phyloP scores from a whole-genome alignment of 306 rosid species.

The Cucumis hystrix region DNA sequence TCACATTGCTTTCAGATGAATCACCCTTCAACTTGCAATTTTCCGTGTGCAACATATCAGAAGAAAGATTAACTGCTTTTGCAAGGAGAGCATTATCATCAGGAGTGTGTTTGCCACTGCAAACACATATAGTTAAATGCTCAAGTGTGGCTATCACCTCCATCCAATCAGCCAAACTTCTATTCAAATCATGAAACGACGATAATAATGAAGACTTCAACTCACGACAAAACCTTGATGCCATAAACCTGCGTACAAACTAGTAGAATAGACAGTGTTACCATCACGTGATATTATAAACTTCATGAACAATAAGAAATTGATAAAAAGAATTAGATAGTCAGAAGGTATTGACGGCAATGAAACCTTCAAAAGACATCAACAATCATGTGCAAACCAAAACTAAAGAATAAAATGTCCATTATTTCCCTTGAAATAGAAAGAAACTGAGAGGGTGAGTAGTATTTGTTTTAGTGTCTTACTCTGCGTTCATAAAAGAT shows the following conservation, averaged over 20 bases:
- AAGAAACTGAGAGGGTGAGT: background rate
- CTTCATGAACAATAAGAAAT: background rate
- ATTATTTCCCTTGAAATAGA: background rate
- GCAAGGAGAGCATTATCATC: conserved; percentile 17
- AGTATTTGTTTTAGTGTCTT: conserved; percentile 20
- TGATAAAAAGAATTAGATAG: background rate
- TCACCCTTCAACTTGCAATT: conserved; percentile 19
- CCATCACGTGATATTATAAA: conserved; percentile 7
- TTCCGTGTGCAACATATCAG: conserved; percentile 18
- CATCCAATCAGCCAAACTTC: conserved; percentile 46
- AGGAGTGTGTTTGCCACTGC: conserved; percentile 12
- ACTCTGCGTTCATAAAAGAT: conserved; percentile 59
- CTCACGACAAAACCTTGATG: conserved; percentile 51
- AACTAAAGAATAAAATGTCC: background rate
- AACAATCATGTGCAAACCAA: background rate
- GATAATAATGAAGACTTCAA: conserved; percentile 39
- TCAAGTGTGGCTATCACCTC: conserved; percentile 43
- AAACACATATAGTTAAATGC: conserved; percentile 10
- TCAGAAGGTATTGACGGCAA: background rate
- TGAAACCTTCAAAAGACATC: background rate
- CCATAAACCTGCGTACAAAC: conserved; percentile 72
- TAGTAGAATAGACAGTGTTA: conserved; percentile 32
- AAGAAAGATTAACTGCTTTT: conserved; percentile 15
- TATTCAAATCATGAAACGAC: conserved; percentile 23
- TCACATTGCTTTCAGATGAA: conserved; percentile 10